Base-by-base conservation (phyloP, 1,139 yeast genomes). In the Entelexis sorbosivorans region DNA sequence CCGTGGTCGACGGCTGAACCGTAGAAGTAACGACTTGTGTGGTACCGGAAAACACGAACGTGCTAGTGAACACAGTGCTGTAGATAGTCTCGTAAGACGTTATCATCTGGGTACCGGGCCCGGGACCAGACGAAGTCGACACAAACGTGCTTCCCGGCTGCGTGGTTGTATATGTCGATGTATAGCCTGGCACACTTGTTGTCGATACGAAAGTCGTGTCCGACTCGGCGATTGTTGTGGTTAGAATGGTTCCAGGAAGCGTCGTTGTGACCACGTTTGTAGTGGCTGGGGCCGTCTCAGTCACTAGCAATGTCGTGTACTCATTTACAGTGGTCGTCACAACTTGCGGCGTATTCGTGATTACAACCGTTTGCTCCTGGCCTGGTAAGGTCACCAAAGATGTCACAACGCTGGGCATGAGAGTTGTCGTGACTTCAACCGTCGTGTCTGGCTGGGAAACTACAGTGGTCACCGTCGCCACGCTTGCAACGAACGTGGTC, bases 341-440 rank as follows among this genome's bases (percentile, higher is more conserved):
- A 5, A 50, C 38, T 8, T 47, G 44, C 3, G 54, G 56, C 2
- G 52, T 52, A 43, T 52, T 54, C 24, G 56, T 54, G 16, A 52
- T 50, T 2, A 31, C 46, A 22, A 52, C 26, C 1, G 55, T 52
- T 16, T 52, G 50, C 5, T 46, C 44, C 28, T 20, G 36, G 2
- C 54, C 55, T 11, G 52, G 49, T 1, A 31, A 20, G 10, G 52
- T 46, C 2, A 44, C 34, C 13, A 47, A 40, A 1, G 34, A 17
- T 2, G 54, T 44, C 8, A 35, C 16, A 2, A 38, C 35, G 5
- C 52, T 35, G 5, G 53, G 50, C 10, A 39, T 36, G 13, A 42
- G 28, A 5, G 56, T 47, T 1, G 33, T 38, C 1, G 52, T 51
- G 14, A 34, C 48, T n/a, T 32, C 44, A 5, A 49, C 42, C 1